Evolutionary conservation across 257 asterid species (phyloP), one percentile per base, ranked within the genome.

Genomic region (Solanum verrucosum): DNA sequence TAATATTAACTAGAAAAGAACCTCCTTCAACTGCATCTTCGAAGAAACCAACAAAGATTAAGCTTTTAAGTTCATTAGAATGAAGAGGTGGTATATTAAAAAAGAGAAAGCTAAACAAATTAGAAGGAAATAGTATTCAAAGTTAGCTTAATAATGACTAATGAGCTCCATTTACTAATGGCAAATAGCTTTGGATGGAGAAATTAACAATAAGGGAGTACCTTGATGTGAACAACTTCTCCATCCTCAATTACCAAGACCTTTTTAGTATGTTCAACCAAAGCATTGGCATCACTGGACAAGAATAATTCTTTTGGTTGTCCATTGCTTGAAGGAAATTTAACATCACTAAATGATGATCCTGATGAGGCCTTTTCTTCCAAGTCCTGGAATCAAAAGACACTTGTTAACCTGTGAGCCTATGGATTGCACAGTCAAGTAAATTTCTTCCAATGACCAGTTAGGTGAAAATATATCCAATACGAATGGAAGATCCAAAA

Each of bases 281-380:
- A 89, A 89, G 99, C 99, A 92, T 94, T 94, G 87, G 98, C 95
- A 88, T 96, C 99, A 91, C 99, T 96, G 4, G 99, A 95, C 90
- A 96, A 89, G 92, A 93, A 95, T 74, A 96, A 90, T 89, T 96
- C 99, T 88, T 92, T 95, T 11, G 98, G 97, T 84, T 93, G 94
- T 87, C 92, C 95, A 88, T 92, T 91, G 89, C 92, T 92, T 31
- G 95, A 93, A 87, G 92, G 97, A 91, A 91, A 92, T 84, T 93
- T 92, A 67, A 91, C 37, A 88, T 93, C 98, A 89, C 81, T 87
- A 89, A 95, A 94, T 88, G 97, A 90, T 88, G 95, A 92, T 88
- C 93, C 96, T 67, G 21, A 78, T 88, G 83, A 89, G 67, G 91
- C 85, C 87, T 91, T 93, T 81, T 93, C 95, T 84, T 92, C 90